Evolutionary conservation across 352 stramenopile genomes (phyloP).

Genomic region (Albugo laibachii): DNA sequence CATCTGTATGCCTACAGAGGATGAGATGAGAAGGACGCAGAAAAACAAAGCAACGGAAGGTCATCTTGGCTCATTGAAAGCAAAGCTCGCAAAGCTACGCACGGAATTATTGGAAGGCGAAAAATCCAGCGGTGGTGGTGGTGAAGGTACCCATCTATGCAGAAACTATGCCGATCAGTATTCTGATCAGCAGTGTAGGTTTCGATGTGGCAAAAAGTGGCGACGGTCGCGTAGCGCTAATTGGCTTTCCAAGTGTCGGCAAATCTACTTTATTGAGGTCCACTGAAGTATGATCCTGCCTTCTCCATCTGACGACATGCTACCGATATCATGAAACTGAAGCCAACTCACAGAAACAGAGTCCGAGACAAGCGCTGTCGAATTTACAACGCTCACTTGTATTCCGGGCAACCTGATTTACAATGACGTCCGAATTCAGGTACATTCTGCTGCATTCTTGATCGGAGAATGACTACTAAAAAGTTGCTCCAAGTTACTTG

Average conservation of each 20-base stretch:
- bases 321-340: background rate
- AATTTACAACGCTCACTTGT: constrained; percentile 97
- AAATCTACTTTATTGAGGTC: constrained; percentile 77
- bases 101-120: constrained; percentile 84
- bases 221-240: constrained; percentile 93
- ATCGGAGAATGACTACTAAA: background rate
- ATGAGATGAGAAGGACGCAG: constrained; percentile 94
- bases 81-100: constrained; percentile 96
- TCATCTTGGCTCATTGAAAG: constrained; percentile 90
- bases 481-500: constrained; percentile 56
- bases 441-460: constrained; percentile 6
- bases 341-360: constrained; percentile 92
- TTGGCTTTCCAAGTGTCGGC: constrained; percentile 84
- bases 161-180: background rate
- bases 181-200: constrained; percentile 15
- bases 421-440: constrained; percentile 92
- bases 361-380: constrained; percentile 90
- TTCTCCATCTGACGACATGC: background rate
- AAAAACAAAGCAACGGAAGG: constrained; percentile 95
- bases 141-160: constrained; percentile 26
- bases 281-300: background rate
- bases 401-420: constrained; percentile 94
- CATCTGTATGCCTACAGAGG: constrained; percentile 25
- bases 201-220: constrained; percentile 91
- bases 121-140: constrained; percentile 47